Evolutionary conservation across 148 eudicot species (phyloP).

Genomic region (Spergularia marina): DNA sequence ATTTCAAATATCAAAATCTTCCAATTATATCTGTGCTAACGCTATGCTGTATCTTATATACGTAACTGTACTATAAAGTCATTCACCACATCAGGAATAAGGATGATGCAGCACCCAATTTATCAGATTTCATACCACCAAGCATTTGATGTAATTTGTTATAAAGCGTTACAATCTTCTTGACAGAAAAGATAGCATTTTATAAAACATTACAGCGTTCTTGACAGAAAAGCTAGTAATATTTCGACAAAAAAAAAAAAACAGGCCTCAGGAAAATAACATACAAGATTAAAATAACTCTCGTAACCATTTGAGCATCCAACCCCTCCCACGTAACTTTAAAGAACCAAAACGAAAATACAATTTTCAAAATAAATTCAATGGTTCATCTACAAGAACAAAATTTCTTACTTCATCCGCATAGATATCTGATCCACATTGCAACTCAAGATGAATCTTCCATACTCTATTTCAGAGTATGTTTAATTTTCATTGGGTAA

Average conservation of each 20-base stretch:
- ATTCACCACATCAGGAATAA: conserved; percentile 10
- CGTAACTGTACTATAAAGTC: neutral
- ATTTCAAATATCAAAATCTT: neutral
- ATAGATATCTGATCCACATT: neutral
- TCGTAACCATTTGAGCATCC: too few species aligned
- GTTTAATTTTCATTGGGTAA: too few species aligned
- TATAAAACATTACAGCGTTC: too few species aligned
- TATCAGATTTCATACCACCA: neutral
- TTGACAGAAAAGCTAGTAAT: neutral
- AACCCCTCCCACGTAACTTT: neutral
- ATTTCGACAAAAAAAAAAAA: neutral
- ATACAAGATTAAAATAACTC: too few species aligned
- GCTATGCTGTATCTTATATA: neutral
- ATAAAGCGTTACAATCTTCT: neutral
- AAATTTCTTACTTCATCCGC: neutral
- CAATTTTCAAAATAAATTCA: neutral
- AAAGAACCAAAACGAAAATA: neutral
- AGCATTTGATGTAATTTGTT: neutral
- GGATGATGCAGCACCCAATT: conserved; percentile 7
- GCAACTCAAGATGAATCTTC: neutral
- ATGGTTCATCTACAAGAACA: neutral
- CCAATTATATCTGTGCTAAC: neutral
- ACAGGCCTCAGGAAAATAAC: neutral
- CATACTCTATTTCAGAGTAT: neutral
- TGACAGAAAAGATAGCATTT: too few species aligned